A percentile compares a stretch with the other conserved stretches of the same genome.
Evolutionary conservation across 2,329 filamentous ascomycete genomes (phyloP).

Genomic region (Huntiella omanensis): DNA sequence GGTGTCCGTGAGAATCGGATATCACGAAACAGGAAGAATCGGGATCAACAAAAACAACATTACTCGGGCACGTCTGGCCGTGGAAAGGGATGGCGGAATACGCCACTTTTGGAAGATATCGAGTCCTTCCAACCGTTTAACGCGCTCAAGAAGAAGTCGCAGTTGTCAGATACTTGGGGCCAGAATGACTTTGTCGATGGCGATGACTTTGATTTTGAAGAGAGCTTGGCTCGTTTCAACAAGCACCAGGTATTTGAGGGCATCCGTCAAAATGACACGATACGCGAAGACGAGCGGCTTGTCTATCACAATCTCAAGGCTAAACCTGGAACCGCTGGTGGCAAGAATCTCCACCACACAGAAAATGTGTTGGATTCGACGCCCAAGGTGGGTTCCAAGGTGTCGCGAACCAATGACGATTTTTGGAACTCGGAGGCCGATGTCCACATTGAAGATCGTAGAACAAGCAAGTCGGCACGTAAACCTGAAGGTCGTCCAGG

Average conservation of each 20-base stretch:
- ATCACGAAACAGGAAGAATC: slow-evolving; percentile 4
- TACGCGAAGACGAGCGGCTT: slow-evolving; percentile 78
- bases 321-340: slow-evolving; percentile 53
- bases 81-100: slow-evolving; percentile 40
- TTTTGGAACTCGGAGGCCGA: slow-evolving; percentile 62
- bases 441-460: slow-evolving; percentile 11
- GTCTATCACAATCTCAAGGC: slow-evolving; percentile 67
- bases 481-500: slow-evolving; percentile 6
- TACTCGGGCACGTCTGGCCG: slow-evolving; percentile 11
- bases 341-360: slow-evolving; percentile 79
- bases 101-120: slow-evolving; percentile 39
- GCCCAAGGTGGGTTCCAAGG: background rate
- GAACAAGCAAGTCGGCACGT: slow-evolving; percentile 5
- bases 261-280: slow-evolving; percentile 70
- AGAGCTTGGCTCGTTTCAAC: slow-evolving; percentile 82
- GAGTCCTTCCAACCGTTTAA: slow-evolving; percentile 40
- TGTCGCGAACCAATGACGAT: slow-evolving; percentile 26
- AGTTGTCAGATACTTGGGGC: slow-evolving; percentile 52
- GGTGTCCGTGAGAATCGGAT: slow-evolving; percentile 2
- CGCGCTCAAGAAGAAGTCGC: slow-evolving; percentile 32
- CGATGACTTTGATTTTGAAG: slow-evolving; percentile 85
- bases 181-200: slow-evolving; percentile 94
- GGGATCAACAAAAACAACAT: slow-evolving; percentile 1
- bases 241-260: slow-evolving; percentile 83
- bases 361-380: slow-evolving; percentile 66